These are phyloP conservation scores for Fusarium burgessii DNA, from an alignment of 2,329 filamentous ascomycete species.

Conservation along the genomic window DNA sequence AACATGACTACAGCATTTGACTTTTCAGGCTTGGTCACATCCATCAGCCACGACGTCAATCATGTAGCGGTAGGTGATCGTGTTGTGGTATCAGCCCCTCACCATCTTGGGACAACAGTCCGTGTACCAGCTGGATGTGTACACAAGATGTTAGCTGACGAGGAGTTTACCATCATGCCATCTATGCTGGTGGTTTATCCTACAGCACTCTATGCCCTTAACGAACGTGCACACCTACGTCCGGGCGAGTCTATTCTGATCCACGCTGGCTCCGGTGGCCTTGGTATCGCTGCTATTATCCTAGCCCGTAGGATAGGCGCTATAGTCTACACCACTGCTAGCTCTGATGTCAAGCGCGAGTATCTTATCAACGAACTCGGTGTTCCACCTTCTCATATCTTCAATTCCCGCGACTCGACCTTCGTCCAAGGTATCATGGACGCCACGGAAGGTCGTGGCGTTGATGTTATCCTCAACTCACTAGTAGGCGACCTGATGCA, in stretches of 20 bases:
- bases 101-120: not conserved
- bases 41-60: not conserved
- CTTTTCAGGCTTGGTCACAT: not conserved
- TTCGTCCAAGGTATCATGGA: not conserved
- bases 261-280: not conserved
- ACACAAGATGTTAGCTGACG: rapidly evolving
- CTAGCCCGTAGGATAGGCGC: not conserved
- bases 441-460: rapidly evolving
- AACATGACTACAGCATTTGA: not conserved
- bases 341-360: not conserved
- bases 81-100: not conserved
- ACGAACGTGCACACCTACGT: not conserved
- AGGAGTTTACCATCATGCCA: not conserved
- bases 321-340: not conserved
- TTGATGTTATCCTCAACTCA: not conserved
- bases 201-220: not conserved
- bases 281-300: not conserved
- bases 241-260: not conserved
- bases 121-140: not conserved
- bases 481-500: not conserved
- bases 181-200: not conserved
- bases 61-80: not conserved
- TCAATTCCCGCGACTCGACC: not conserved
- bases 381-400: not conserved
- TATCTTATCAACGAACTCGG: not conserved